Percentiles rank a stretch among this genome's conserved stretches.
phyloP scores from a whole-genome alignment of 2,329 filamentous ascomycete species.

The Phaeosphaeria sp. region DNA sequence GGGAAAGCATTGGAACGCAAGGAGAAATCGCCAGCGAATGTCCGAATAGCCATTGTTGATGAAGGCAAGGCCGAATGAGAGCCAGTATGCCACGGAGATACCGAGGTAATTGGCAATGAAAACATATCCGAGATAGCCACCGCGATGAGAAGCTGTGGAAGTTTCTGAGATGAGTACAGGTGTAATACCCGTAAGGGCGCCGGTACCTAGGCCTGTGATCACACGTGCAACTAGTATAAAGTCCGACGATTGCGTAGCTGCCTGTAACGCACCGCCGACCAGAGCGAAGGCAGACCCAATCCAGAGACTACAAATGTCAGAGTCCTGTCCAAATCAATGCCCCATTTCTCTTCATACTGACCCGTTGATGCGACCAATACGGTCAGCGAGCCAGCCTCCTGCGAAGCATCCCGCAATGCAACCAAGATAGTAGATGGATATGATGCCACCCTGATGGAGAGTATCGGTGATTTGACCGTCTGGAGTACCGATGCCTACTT shows the following conservation, averaged over 20 bases:
- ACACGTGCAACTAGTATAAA: conserved; percentile 56
- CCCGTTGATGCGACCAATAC: conserved; percentile 17
- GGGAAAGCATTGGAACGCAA: conserved; percentile 69
- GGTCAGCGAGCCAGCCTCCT: conserved; percentile 17
- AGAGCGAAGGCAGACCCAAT: conserved; percentile 14
- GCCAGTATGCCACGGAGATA: conserved; percentile 65
- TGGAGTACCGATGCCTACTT: conserved; percentile 19
- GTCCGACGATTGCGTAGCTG: conserved; percentile 60
- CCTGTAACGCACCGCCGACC: conserved; percentile 66
- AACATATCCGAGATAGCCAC: conserved; percentile 74
- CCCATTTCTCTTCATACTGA: neutral
- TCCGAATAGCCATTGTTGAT: conserved; percentile 54
- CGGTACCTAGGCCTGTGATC: conserved; percentile 70
- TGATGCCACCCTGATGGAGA: conserved; percentile 5
- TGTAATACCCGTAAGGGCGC: conserved; percentile 71
- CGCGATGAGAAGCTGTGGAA: conserved; percentile 68
- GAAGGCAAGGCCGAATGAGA: conserved; percentile 55
- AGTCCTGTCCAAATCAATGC: neutral
- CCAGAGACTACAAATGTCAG: conserved; percentile 6
- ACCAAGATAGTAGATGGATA: conserved; percentile 13
- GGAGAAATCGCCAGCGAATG: conserved; percentile 69
- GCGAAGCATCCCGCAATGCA: conserved; percentile 8
- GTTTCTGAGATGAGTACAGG: conserved; percentile 75
- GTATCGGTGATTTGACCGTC: conserved; percentile 5
- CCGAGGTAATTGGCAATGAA: conserved; percentile 68